Evolutionary conservation across 2,329 filamentous ascomycete genomes (phyloP).

Genomic region (Diaporthe ilicicola): DNA sequence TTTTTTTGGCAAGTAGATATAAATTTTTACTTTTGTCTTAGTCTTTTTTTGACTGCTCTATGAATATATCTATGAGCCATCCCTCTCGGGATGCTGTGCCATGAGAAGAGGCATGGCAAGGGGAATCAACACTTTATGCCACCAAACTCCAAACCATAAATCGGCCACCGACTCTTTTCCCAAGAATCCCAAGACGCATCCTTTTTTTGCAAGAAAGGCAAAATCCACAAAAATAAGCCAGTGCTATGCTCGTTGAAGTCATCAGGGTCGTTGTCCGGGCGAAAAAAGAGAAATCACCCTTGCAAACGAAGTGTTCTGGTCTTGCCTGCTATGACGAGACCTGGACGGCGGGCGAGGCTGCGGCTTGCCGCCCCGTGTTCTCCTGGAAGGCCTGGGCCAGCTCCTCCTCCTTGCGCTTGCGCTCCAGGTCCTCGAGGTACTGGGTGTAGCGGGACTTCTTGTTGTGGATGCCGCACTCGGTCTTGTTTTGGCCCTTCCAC

Average conservation of each 20-base stretch:
- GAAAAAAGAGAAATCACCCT: neutral
- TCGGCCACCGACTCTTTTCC: neutral
- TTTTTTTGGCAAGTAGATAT: slow-evolving; percentile 27
- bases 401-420: slow-evolving; percentile 41
- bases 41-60: slow-evolving; percentile 8
- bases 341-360: slow-evolving; percentile 26
- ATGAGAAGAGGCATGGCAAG: slow-evolving; percentile 23
- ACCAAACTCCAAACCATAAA: slow-evolving; percentile 30
- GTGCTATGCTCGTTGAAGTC: slow-evolving; percentile 32
- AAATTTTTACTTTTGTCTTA: slow-evolving; percentile 24
- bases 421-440: slow-evolving; percentile 78
- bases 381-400: slow-evolving; percentile 33
- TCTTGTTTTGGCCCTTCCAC: slow-evolving; percentile 97
- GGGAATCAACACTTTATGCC: slow-evolving; percentile 31
- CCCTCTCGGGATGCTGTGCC: slow-evolving; percentile 7
- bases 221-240: neutral
- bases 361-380: slow-evolving; percentile 32
- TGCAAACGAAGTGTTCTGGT: neutral
- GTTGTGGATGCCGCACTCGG: slow-evolving; percentile 99
- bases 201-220: neutral
- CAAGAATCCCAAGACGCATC: slow-evolving; percentile 4
- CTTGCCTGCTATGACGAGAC: slow-evolving; percentile 27
- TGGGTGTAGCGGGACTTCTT: slow-evolving; percentile 92
- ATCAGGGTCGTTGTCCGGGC: slow-evolving; percentile 22
- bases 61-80: slow-evolving; percentile 17